Conservation (phyloP, 306 rosid species). For the Alnus glutinosa region DNA sequence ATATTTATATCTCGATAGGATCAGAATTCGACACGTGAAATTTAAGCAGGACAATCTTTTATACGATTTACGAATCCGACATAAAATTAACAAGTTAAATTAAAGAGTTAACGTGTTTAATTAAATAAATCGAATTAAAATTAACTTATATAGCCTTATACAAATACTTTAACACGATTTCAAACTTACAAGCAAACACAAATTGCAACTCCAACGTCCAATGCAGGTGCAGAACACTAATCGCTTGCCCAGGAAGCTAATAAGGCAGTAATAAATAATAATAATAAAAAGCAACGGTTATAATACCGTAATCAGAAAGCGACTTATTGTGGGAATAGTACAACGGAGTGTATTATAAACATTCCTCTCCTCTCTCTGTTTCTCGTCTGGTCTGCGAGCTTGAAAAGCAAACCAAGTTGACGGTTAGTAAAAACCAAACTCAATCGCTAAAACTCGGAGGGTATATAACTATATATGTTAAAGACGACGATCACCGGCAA, state of each 20-base stretch:
- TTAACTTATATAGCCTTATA: too few species aligned
- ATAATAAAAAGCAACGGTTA: constrained; percentile 25
- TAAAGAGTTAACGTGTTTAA: too few species aligned
- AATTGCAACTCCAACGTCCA: too few species aligned
- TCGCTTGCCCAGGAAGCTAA: constrained; percentile 1
- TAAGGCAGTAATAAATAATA: too few species aligned
- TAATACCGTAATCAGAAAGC: constrained; percentile 28
- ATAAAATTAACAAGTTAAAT: too few species aligned
- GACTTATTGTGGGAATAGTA: constrained; percentile 12
- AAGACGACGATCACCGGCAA: constrained; percentile 27
- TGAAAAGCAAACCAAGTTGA: constrained; percentile 43
- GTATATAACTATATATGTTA: not conserved
- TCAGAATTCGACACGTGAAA: too few species aligned
- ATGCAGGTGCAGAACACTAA: not conserved
- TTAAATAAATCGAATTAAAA: too few species aligned
- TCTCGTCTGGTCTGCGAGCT: constrained; percentile 33
- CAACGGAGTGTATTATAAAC: constrained; percentile 17
- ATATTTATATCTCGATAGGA: too few species aligned
- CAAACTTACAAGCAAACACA: too few species aligned
- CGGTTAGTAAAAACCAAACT: constrained; percentile 37
- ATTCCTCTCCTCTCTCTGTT: constrained; percentile 12
- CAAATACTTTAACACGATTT: too few species aligned
- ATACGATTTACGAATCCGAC: too few species aligned
- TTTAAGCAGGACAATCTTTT: too few species aligned
- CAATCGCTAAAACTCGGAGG: constrained; percentile 12